Percentiles rank a stretch among this genome's conserved stretches.
Conservation (phyloP, 2,329 filamentous ascomycete genomes). For the Xylariaceae sp. region DNA sequence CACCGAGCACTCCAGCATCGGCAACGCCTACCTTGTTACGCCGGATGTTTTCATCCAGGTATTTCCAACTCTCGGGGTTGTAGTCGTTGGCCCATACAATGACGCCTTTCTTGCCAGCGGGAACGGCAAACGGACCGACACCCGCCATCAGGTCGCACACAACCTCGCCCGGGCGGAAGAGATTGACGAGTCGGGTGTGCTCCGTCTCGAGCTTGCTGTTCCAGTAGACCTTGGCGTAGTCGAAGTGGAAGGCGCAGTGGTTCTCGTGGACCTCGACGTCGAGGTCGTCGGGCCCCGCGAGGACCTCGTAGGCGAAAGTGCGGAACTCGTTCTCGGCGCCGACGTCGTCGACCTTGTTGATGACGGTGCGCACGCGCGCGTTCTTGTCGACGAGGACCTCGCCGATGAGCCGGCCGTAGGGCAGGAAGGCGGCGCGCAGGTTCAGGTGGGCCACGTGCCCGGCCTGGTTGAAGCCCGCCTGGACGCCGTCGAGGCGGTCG, state of each 20-base stretch:
- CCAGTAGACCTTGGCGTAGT: constrained; percentile 98
- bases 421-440: constrained; percentile 71
- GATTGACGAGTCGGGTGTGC: constrained; percentile 68
- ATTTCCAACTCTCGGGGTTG: constrained; percentile 79
- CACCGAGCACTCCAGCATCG: not conserved
- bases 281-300: constrained; percentile 72
- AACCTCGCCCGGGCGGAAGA: constrained; percentile 77
- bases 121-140: constrained; percentile 89
- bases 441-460: constrained; percentile 94
- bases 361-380: constrained; percentile 71
- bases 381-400: constrained; percentile 89
- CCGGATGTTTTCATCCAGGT: constrained; percentile 60
- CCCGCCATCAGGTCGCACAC: constrained; percentile 97
- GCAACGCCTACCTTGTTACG: constrained; percentile 64
- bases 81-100: constrained; percentile 97
- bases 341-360: constrained; percentile 91
- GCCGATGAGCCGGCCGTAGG: constrained; percentile 76
- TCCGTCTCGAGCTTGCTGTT: constrained; percentile 87
- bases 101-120: constrained; percentile 79
- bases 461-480: constrained; percentile 77
- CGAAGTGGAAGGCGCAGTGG: constrained; percentile 80
- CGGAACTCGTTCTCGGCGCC: constrained; percentile 79
- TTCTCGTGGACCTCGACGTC: constrained; percentile 78
- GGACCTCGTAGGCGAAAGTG: constrained; percentile 87
- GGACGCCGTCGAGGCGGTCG: constrained; percentile 64